These are phyloP conservation scores for Closterium sp. DNA, from an alignment of 139 green algal genomes.

Conservation along the genomic window DNA sequence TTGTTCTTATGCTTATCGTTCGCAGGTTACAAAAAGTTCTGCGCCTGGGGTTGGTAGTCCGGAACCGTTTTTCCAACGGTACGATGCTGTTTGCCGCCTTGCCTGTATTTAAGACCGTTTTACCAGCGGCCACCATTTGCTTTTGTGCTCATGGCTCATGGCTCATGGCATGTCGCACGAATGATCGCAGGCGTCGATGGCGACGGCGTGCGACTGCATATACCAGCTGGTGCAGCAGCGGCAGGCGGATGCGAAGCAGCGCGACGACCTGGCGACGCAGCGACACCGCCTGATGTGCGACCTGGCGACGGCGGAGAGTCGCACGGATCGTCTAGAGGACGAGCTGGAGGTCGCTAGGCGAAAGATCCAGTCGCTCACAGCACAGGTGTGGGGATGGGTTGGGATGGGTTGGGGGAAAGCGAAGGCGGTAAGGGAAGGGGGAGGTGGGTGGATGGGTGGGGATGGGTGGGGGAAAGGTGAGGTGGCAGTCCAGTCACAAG, in stretches of 20 bases:
- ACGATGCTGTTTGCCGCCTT: too few relatives aligned
- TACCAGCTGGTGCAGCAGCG: constrained; percentile 29
- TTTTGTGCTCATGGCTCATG: too few relatives aligned
- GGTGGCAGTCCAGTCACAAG: not conserved
- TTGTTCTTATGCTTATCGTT: not conserved
- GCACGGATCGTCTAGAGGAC: constrained; percentile 2
- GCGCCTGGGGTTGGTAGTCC: too few relatives aligned
- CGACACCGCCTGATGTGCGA: constrained; percentile 6
- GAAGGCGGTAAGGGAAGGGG: not conserved
- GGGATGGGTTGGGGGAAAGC: not conserved
- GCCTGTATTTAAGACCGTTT: too few relatives aligned
- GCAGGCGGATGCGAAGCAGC: constrained; percentile 4
- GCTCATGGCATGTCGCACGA: not conserved
- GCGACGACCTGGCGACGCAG: constrained; percentile 5
- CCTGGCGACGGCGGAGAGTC: not conserved
- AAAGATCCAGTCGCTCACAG: not conserved
- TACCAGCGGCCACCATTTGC: not conserved
- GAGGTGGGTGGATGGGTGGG: not conserved
- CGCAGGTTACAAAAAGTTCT: not conserved
- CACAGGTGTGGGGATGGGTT: not conserved
- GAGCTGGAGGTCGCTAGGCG: not conserved
- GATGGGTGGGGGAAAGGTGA: not conserved
- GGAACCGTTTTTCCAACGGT: too few relatives aligned
- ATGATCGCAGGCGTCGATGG: not conserved
- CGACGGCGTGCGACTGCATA: constrained; percentile 30